Base-by-base conservation (phyloP, 495 filamentous ascomycete genomes). In the Cryomyces minteri region DNA sequence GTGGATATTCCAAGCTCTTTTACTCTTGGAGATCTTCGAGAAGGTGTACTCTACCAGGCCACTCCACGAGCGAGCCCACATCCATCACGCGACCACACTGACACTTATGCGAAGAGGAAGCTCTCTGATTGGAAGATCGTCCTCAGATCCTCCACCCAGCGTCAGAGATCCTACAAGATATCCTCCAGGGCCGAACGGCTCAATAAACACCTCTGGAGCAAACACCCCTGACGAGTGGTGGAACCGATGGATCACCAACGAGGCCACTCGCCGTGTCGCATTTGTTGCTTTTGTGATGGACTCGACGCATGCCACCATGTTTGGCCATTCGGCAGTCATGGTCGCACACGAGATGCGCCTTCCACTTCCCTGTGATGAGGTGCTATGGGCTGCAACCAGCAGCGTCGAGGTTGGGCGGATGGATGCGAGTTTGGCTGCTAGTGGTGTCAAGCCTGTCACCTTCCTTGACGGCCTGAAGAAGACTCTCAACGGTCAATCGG, bases 201-300 rank as follows among this genome's bases (percentile, higher is more conserved):
- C 36, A 41, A 40, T 31, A 39, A 49, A 45, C 11, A 47, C 14
- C 29, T 50, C 53, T 18, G 55, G 51, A 14, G 63, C 67, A 10
- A 73, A 79, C 43, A 83, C 77, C 3, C 73, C 77, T 1, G 90
- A 94, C 46, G 86, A 94, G 54, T 90, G 81, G 64, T 98, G 90
- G 90, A 83, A 86, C 51, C 79, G 86, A 51, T 98, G 90, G 90
- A 92, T 95, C 56, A 88, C 84, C 5, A 84, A 85, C 37, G 90
- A 98, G 58, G 81, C 88, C 11, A 94, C 87, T 3, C 72, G 86
- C 32, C 76, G 90, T 37, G 85, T 81, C 4, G 90, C 88, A 0
- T 98, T 95, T 67, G 88, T 80, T 11, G 90, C 90, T 2, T 98
- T 95, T 60, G 79, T 98, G 25, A 77, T 94, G 44, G 90, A 98